Evolutionary conservation across 2,329 filamentous ascomycete species (phyloP).

Genomic region (Xylariaceae sp.): DNA sequence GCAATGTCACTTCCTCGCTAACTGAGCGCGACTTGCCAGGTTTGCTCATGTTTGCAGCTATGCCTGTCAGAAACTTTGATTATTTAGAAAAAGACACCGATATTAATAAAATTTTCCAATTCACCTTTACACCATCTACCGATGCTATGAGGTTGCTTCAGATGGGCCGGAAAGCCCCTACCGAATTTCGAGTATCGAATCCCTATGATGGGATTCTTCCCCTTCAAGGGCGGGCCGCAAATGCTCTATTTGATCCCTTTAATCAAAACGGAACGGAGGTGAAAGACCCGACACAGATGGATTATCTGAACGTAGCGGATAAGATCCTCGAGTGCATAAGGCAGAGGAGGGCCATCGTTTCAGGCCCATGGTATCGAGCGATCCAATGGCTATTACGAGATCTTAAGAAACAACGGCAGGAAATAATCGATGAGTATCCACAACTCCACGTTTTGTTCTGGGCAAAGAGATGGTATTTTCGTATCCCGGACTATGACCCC

Average conservation of each 20-base stretch:
- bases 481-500: neutral
- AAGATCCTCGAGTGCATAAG: neutral
- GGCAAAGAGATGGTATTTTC: neutral
- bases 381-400: neutral
- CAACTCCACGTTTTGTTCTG: neutral
- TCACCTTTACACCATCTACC: too few species aligned
- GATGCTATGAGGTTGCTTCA: too few species aligned
- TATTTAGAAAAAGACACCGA: too few species aligned
- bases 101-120: too few species aligned
- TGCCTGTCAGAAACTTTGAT: too few species aligned
- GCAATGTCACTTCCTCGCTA: neutral
- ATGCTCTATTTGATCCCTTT: too few species aligned
- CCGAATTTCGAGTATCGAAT: too few species aligned
- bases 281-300: too few species aligned
- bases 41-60: slow-evolving; percentile 6
- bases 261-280: too few species aligned
- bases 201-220: too few species aligned
- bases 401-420: neutral
- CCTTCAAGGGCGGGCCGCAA: too few species aligned
- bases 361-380: neutral
- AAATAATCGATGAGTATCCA: slow-evolving; percentile 2
- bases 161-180: too few species aligned
- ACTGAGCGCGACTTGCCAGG: neutral
- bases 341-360: neutral
- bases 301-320: neutral